Percentiles rank a stretch among this genome's conserved stretches.
Evolutionary conservation across 768 basidiomycete species (phyloP).

Genomic region (Leccinum fibrillosum): DNA sequence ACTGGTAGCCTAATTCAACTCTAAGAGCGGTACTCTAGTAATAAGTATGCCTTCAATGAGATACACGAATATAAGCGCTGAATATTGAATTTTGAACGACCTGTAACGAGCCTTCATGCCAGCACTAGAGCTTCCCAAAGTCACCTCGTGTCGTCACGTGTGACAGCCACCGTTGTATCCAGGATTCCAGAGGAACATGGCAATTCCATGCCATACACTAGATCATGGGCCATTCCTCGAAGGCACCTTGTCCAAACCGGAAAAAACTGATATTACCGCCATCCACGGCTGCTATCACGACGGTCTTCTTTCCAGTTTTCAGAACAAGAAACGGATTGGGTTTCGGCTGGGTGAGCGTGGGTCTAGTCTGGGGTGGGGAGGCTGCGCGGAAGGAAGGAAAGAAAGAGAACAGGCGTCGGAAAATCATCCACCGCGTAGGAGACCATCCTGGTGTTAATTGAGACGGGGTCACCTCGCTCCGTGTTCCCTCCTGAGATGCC

Average conservation of each 20-base stretch:
- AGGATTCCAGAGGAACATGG: neutral
- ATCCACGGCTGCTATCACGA: constrained; percentile 88
- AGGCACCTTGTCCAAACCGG: constrained; percentile 80
- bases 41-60: no score
- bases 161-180: no score
- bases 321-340: constrained; percentile 77
- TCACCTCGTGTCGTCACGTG: neutral
- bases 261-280: constrained; percentile 86
- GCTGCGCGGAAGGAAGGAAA: constrained; percentile 2
- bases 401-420: constrained; percentile 5
- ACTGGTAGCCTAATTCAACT: no score
- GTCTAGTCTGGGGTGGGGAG: constrained; percentile 19
- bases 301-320: constrained; percentile 78
- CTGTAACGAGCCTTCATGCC: neutral
- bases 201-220: constrained; percentile 1
- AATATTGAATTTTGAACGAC: neutral
- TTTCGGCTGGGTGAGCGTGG: constrained; percentile 32
- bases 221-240: constrained; percentile 79
- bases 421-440: neutral
- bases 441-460: neutral
- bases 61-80: no score
- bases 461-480: neutral
- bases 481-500: constrained; percentile 3
- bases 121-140: neutral
- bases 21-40: no score